A percentile compares a stretch with the other conserved stretches of the same genome.
These are phyloP conservation scores for Lyophyllum shimeji DNA, from an alignment of 768 basidiomycete species.

Conservation along the genomic window DNA sequence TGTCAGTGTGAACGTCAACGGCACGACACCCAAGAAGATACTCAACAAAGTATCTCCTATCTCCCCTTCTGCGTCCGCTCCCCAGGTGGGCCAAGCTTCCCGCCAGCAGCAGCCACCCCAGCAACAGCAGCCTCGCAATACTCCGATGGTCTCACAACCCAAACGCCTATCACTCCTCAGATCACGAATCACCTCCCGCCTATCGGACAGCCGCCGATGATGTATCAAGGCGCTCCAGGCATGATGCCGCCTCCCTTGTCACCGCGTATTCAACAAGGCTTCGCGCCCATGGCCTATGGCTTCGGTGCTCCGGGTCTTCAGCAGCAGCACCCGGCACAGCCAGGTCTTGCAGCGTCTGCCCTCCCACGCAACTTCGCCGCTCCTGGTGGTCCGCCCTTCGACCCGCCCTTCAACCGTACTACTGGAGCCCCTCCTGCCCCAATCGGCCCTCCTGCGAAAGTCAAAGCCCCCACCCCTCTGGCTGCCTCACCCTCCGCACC, in stretches of 20 bases:
- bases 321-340: constrained; percentile 26
- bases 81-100: constrained; percentile 29
- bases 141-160: constrained; percentile 41
- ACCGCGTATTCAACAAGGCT: constrained; percentile 52
- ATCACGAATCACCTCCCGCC: constrained; percentile 43
- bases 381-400: constrained; percentile 48
- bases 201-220: constrained; percentile 36
- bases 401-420: constrained; percentile 47
- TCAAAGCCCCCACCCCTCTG: constrained; percentile 34
- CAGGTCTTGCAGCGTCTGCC: constrained; percentile 49
- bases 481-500: constrained; percentile 33
- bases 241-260: constrained; percentile 51
- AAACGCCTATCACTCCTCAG: constrained; percentile 50
- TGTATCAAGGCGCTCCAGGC: constrained; percentile 44
- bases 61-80: constrained; percentile 23
- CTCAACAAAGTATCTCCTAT: constrained; percentile 45
- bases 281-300: constrained; percentile 52
- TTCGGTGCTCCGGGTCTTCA: constrained; percentile 46
- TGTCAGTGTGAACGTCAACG: constrained; percentile 44
- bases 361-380: constrained; percentile 54
- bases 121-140: constrained; percentile 29
- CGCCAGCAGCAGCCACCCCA: constrained; percentile 33
- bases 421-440: constrained; percentile 36
- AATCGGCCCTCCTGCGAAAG: constrained; percentile 56
- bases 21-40: constrained; percentile 59